phyloP scores from a whole-genome alignment of 2,329 filamentous ascomycete species.

The Akanthomyces uredinophilus region DNA sequence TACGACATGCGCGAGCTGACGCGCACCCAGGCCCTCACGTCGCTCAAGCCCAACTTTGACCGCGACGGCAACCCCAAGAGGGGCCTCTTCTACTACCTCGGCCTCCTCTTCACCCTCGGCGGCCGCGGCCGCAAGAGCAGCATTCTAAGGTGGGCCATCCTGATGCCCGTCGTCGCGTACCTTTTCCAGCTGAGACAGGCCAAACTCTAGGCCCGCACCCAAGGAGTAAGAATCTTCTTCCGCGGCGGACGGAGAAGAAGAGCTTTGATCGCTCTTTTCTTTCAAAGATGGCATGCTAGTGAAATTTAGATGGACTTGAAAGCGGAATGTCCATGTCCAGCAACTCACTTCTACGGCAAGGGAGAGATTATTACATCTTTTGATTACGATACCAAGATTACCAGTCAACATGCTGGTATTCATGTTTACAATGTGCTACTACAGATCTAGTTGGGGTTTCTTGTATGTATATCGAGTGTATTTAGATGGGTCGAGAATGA shows the following conservation, averaged over 20 bases:
- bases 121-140: constrained; percentile 44
- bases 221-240: constrained; percentile 9
- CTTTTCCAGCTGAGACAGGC: constrained; percentile 30
- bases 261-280: no score
- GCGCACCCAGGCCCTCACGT: constrained; percentile 38
- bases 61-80: constrained; percentile 49
- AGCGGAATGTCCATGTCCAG: no score
- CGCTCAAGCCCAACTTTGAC: constrained; percentile 54
- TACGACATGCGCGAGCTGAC: constrained; percentile 45
- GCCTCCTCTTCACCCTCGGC: constrained; percentile 48
- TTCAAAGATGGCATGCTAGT: no score
- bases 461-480: neutral
- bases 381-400: neutral
- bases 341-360: no score
- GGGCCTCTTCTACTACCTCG: constrained; percentile 50
- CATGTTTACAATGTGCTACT: neutral
- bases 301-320: no score
- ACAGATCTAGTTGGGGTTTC: neutral
- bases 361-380: neutral
- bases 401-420: neutral
- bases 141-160: constrained; percentile 44
- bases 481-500: neutral
- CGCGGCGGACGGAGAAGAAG: no score
- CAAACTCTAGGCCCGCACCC: constrained; percentile 28
- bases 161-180: constrained; percentile 36